Conservation (phyloP, 2,329 filamentous ascomycete genomes). For the Fusarium sterilihyphosum region DNA sequence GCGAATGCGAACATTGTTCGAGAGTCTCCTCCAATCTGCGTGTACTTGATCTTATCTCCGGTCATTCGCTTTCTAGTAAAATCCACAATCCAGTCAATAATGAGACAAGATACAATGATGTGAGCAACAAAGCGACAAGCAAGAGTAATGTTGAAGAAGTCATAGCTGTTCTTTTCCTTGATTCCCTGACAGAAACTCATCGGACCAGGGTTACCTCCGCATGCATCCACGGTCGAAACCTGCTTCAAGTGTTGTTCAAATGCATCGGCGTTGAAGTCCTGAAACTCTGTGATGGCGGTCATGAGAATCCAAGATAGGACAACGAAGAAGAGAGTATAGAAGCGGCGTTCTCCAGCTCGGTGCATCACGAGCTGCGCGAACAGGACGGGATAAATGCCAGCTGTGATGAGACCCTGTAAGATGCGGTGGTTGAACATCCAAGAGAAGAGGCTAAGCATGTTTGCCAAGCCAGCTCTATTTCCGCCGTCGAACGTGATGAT, state of each 20-base stretch:
- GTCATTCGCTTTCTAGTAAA: background rate
- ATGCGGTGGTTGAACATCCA: slow-evolving; percentile 1
- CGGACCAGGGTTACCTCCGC: background rate
- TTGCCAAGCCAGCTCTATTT: background rate
- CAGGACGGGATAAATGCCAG: background rate
- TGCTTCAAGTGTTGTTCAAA: background rate
- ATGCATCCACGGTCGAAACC: background rate
- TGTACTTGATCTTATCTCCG: background rate
- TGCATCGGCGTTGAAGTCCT: background rate
- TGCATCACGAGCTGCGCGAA: background rate
- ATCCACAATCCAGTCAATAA: background rate
- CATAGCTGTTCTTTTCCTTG: background rate
- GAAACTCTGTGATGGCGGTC: background rate
- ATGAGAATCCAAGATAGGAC: background rate
- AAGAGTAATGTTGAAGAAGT: background rate
- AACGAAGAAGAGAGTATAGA: background rate
- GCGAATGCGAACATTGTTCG: background rate
- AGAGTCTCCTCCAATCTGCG: background rate
- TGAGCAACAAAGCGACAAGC: background rate
- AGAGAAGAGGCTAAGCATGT: background rate
- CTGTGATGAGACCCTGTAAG: background rate
- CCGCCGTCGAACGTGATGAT: background rate
- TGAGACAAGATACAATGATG: background rate
- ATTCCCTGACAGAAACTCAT: slow-evolving; percentile 10
- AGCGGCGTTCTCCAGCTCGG: background rate